Conservation (phyloP, 352 stramenopile genomes). For the Pythium aphanidermatum region DNA sequence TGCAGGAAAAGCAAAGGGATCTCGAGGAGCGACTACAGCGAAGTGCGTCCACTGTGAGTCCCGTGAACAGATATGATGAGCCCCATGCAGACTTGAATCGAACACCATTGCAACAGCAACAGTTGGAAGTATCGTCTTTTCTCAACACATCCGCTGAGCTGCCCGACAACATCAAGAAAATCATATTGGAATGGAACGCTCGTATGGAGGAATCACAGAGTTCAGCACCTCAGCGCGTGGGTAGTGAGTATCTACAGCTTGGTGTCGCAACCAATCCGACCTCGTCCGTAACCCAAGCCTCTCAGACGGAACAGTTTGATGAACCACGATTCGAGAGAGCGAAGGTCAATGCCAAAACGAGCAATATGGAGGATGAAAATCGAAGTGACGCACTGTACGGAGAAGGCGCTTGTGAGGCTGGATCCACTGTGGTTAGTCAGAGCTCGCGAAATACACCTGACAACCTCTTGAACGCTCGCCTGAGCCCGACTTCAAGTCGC, state of each 20-base stretch:
- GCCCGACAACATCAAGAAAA: constrained; percentile 44
- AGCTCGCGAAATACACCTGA: no score
- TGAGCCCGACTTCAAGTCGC: no score
- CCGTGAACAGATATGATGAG: constrained; percentile 9
- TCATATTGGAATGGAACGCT: constrained; percentile 59
- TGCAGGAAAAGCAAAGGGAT: constrained; percentile 54
- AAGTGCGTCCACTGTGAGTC: neutral
- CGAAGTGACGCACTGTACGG: neutral
- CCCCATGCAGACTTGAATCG: neutral
- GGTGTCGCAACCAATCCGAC: neutral
- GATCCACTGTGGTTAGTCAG: no score
- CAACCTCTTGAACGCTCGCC: no score
- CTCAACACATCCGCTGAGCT: constrained; percentile 52
- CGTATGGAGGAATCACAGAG: constrained; percentile 43
- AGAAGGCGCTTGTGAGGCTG: constrained; percentile 7
- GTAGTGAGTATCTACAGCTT: constrained; percentile 13
- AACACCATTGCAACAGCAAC: neutral
- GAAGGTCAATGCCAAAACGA: neutral
- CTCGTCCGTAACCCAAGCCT: neutral
- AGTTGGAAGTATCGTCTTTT: constrained; percentile 40
- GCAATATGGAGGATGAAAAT: no score
- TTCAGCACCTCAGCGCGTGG: constrained; percentile 21
- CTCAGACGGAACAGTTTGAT: no score
- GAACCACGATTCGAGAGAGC: no score
- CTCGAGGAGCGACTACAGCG: constrained; percentile 38